Evolutionary conservation across 495 filamentous ascomycete genomes (phyloP).

Genomic region (Lophiotrema nucula): DNA sequence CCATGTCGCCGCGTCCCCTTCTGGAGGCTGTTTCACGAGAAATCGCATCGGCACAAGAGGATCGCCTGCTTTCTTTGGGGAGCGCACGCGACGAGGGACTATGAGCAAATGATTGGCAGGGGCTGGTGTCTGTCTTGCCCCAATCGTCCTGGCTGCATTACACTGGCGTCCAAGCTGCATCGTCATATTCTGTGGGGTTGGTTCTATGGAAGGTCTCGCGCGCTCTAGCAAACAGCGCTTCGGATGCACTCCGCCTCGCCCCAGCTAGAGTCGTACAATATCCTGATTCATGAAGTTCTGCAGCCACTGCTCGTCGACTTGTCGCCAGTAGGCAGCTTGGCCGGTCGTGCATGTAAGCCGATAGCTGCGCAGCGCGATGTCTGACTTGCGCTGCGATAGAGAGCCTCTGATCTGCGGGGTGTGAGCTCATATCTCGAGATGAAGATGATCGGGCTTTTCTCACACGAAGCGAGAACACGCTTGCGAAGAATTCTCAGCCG

Average conservation of each 20-base stretch:
- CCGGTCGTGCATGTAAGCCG: conserved; percentile 16
- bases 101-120: conserved; percentile 15
- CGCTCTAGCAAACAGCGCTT: no score
- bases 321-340: not conserved
- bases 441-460: no score
- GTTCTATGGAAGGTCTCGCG: not conserved
- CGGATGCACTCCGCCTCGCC: conserved; percentile 24
- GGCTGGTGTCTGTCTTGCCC: conserved; percentile 1
- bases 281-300: not conserved
- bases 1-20: conserved; percentile 9
- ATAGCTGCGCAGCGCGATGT: conserved; percentile 1
- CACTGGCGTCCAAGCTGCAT: conserved; percentile 1
- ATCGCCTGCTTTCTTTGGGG: not conserved
- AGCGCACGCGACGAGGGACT: conserved; percentile 23
- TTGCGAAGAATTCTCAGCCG: no score
- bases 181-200: conserved; percentile 27
- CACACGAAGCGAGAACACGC: no score
- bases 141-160: conserved; percentile 11
- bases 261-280: conserved; percentile 3
- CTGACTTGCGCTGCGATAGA: no score
- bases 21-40: conserved; percentile 26
- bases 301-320: not conserved
- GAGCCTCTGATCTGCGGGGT: no score
- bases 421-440: no score
- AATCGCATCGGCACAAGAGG: not conserved